Evolutionary conservation across 345 rosid species (phyloP), one percentile per base, ranked within the genome.

Genomic region (Atalantia buxifolia): DNA sequence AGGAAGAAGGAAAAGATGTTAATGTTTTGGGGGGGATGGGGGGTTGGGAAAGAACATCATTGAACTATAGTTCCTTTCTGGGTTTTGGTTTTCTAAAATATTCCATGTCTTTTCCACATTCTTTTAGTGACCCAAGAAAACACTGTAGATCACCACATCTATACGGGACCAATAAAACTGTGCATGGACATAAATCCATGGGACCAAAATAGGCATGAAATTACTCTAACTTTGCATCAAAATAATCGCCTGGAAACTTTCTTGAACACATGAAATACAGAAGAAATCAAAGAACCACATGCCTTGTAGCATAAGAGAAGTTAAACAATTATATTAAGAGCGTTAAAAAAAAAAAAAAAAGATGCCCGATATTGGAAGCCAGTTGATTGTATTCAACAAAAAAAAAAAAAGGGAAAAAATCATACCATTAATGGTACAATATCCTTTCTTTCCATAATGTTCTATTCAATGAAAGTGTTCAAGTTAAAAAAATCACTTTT

Each of bases 171-270:
- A 74, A 4, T 38, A 42, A 42, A 31, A 10, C 35, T 10, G 63
- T 73, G 25, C 1, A 14, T 10, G 35, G 5, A 73, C 36, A 22
- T 12, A 25, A 38, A 55, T 74, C 73, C 19, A 77, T 67, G 66
- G 80, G 80, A 66, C 80, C 84, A 72, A 77, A 45, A 45, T 28
- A 42, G 30, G 69, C 76, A 38, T 72, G 75, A 33, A 50, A 55
- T 69, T 60, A 27, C 78, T 77, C 74, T 60, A 68, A 62, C 81
- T 72, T 19, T 72, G 65, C 42, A 72, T 72, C 30, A 6, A 16
- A 33, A 65, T 31, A 72, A 33, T 56, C 65, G 57, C 48, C 57
- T 24, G 22, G 25, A 8, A 70, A 69, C 59, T 14, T 48, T 6
- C 36, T 70, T 22, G 19, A 71, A 31, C 9, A 9, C 45, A 31